Conservation (phyloP, 768 basidiomycete genomes). For the Amyloporia xantha region DNA sequence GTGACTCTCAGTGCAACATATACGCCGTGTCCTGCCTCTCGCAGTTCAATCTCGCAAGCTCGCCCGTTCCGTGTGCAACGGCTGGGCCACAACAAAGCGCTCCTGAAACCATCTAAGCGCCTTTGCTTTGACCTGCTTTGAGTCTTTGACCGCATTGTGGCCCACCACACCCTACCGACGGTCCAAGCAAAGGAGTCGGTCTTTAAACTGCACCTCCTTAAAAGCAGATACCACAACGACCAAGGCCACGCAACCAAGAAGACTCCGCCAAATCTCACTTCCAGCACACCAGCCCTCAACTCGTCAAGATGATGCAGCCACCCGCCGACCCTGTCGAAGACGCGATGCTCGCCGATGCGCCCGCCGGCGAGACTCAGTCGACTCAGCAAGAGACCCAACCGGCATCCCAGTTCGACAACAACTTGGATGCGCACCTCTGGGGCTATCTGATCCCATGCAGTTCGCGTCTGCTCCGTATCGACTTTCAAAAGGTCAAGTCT, state of each 20-base stretch:
- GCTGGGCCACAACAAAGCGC: too few relatives aligned
- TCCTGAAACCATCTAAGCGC: too few relatives aligned
- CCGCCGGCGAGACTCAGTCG: conserved; percentile 28
- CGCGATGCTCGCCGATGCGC: conserved; percentile 14
- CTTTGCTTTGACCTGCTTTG: neutral
- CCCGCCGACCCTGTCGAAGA: conserved; percentile 6
- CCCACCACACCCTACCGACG: neutral
- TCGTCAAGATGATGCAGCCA: neutral
- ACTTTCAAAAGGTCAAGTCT: conserved; percentile 50
- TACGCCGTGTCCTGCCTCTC: too few relatives aligned
- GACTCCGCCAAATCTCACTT: neutral
- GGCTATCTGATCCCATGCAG: conserved; percentile 66
- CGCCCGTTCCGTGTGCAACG: too few relatives aligned
- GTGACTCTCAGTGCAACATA: too few relatives aligned
- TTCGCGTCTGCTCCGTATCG: conserved; percentile 43
- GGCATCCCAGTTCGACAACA: conserved; percentile 29
- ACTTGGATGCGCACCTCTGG: conserved; percentile 44
- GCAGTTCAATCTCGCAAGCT: too few relatives aligned
- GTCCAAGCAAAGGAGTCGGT: neutral
- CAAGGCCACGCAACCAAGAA: neutral
- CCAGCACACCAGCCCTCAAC: neutral
- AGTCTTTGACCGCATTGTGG: neutral
- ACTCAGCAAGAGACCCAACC: conserved; percentile 35
- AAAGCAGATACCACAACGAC: neutral
- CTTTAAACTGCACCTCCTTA: neutral